Conservation (phyloP, 768 basidiomycete genomes). For the Leucosporidium scottii region DNA sequence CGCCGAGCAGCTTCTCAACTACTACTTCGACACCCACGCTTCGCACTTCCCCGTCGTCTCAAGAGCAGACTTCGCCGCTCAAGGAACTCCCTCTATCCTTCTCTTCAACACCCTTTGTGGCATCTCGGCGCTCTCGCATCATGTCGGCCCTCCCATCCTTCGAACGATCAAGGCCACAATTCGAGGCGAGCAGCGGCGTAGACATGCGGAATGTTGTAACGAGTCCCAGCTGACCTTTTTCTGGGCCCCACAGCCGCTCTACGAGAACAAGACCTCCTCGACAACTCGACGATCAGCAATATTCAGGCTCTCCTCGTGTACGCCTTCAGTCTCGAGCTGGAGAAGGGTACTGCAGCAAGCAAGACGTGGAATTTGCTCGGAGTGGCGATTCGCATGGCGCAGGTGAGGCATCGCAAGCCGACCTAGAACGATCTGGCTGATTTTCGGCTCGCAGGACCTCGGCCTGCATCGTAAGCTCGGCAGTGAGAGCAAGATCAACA, state of each 20-base stretch:
- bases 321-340: constrained; percentile 30
- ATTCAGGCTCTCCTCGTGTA: constrained; percentile 62
- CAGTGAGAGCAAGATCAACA: constrained; percentile 60
- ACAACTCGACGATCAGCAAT: constrained; percentile 50
- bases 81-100: constrained; percentile 64
- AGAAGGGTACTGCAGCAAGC: constrained; percentile 33
- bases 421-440: constrained; percentile 5
- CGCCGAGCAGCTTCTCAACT: constrained; percentile 78
- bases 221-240: too few relatives aligned
- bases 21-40: constrained; percentile 73
- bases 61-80: constrained; percentile 74
- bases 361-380: constrained; percentile 32
- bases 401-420: background rate
- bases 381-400: constrained; percentile 2
- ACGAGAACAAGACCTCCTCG: constrained; percentile 78
- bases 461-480: constrained; percentile 74
- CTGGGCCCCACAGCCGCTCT: constrained; percentile 61
- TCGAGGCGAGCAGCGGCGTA: constrained; percentile 47
- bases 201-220: too few relatives aligned
- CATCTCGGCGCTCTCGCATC: constrained; percentile 72
- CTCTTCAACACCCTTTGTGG: constrained; percentile 91
- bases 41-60: constrained; percentile 86
- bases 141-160: constrained; percentile 77
- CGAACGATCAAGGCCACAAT: constrained; percentile 81
- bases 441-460: constrained; percentile 64